Base-by-base conservation (phyloP, 139 green algal species). In the Asterochloris erici region DNA sequence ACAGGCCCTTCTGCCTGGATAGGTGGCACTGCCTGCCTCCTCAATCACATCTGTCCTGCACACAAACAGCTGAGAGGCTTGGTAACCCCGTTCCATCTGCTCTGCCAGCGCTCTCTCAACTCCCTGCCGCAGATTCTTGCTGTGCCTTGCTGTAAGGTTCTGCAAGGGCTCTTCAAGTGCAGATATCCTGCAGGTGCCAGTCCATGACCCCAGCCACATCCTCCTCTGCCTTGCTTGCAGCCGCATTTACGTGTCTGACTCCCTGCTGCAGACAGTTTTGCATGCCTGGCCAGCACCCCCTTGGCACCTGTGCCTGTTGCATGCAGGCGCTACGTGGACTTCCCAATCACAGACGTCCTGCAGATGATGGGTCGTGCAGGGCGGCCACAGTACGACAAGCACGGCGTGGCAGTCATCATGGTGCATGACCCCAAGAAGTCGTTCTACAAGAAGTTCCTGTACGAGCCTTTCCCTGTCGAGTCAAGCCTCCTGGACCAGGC, bases 391-490 rank as follows among this genome's bases (percentile, higher is more conserved):
- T 99, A 93, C 84, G 96, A 99, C 86, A 83, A 85, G 14, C 90
- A 94, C 68, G 97, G 93, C 54, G 91, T 97, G 66, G 95, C 95
- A 0, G 96, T 99, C 29, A 98, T 99, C 86, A 97, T 99, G 90
- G 97, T 90, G 83, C 91, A 98, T 84, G 97, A 99, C 83, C 94
- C 97, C 81, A 99, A 99, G 85, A 99, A 99, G 89, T 90, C 89
- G 78, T 99, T 99, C 85, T 99, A 98, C 90, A 99, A 99, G 85
- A 96, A 98, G 88, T 99, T 98, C 87, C 87, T 99, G 83, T 99
- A 99, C 81, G 96, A 98, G 88, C 97, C 97, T 27, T 99, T 99
- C 89, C 97, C 97, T 11, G 96, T 99, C 78, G 97, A 99, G 91
- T 95, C 88, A 77, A 91, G 84, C 73, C 92, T 99, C 63, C 89